Base-by-base conservation (phyloP, 2,329 filamentous ascomycete genomes). In the Emydomyces testavorans region DNA sequence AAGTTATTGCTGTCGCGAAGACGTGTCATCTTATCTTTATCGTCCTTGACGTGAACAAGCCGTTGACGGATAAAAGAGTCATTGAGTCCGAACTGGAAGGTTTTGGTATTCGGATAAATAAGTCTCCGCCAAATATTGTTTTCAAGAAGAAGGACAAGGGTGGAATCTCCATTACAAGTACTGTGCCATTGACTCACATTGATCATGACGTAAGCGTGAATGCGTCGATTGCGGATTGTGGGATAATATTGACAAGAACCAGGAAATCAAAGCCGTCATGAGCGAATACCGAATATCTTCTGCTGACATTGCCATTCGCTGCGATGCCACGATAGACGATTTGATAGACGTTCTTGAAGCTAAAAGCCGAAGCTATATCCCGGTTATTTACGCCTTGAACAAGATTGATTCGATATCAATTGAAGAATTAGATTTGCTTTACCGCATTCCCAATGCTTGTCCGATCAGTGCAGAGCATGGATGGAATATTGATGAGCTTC, bases 71-170 rank as follows among this genome's bases (percentile, higher is more conserved):
- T 70, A 98, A 98, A 74, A 80, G 86, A 52, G 76, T 98, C 54
- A 98, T 98, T 61, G 92, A 98, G 70, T 76, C 79, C 44, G 92
- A 98, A 71, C 70, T 98, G 64, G 92, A 98, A 66, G 92, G 92
- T 6, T 98, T 98, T 60, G 92, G 92, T 28, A 95, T 98, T 63
- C 79, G 92, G 49, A 90, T 96, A 73, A 98, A 98, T 75, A 98
- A 96, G 73, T 72, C 80, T 58, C 92, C 92, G 21, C 92, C 92
- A 34, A 98, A 98, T 65, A 98, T 98, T 61, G 85, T 92, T n/a
- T 94, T 95, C 75, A 93, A 83, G 71, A 98, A 98, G 76, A 98
- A 98, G 75, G 92, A 98, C 69, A 96, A 96, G 71, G 92, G 92
- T 57, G 92, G 92, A 29, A 80, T 98, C 62, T 89, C 85, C 62